Evolutionary conservation across 192 early-diverging fungal genomes (phyloP).

Genomic region (Spizellomyces sp.): DNA sequence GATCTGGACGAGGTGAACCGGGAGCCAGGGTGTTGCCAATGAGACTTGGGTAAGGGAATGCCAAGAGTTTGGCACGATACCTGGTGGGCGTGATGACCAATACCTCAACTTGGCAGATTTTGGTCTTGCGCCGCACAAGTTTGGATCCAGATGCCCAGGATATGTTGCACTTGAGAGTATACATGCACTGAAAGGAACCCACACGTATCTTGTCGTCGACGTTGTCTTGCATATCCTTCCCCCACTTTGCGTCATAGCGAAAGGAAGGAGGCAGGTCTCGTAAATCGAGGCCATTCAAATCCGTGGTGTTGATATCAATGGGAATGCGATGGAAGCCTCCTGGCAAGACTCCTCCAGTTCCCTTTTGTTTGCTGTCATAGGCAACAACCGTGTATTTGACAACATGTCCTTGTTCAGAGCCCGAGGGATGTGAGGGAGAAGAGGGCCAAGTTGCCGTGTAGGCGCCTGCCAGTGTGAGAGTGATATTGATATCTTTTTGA

Average conservation of each 20-base stretch:
- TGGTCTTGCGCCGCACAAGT: neutral
- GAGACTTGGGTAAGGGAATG: neutral
- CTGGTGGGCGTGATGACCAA: neutral
- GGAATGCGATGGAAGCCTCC: slow-evolving; percentile 1
- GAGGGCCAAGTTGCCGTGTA: neutral
- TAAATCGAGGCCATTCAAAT: neutral
- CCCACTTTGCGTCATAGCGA: neutral
- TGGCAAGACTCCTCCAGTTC: neutral
- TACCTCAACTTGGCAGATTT: neutral
- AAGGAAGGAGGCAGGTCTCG: neutral
- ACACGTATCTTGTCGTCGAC: neutral
- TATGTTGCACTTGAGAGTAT: neutral
- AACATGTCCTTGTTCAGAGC: neutral
- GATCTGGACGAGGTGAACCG: neutral
- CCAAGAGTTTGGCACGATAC: neutral
- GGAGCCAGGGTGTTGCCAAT: neutral
- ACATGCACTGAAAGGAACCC: neutral
- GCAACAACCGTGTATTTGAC: neutral
- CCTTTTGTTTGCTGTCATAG: neutral
- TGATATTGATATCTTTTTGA: neutral
- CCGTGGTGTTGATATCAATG: neutral
- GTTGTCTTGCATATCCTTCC: neutral
- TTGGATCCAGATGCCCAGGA: neutral
- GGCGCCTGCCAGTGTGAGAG: neutral
- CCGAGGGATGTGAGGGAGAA: neutral